phyloP scores from a whole-genome alignment of 495 filamentous ascomycete species.

The Penicillium maclennaniae region DNA sequence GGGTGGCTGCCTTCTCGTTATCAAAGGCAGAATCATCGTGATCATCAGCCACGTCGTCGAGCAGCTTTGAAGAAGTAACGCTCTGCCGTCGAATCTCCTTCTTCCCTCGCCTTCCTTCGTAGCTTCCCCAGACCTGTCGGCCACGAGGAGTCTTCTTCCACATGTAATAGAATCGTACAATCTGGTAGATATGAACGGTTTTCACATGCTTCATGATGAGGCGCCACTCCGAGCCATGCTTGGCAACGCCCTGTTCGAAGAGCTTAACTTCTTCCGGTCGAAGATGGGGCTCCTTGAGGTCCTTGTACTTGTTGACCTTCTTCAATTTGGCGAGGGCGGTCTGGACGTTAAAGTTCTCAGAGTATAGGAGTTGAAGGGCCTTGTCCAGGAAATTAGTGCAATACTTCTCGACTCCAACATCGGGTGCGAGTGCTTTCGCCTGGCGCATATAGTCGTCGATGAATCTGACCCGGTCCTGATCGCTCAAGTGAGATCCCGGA shows the following conservation, averaged over 20 bases:
- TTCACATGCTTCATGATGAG: constrained; percentile 75
- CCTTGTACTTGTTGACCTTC: constrained; percentile 62
- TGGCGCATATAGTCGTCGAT: constrained; percentile 73
- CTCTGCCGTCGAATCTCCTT: constrained; percentile 67
- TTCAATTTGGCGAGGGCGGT: constrained; percentile 70
- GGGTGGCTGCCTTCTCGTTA: constrained; percentile 71
- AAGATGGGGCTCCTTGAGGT: constrained; percentile 82
- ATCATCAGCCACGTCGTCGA: constrained; percentile 90
- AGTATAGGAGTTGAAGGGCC: constrained; percentile 69
- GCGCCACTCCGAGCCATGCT: constrained; percentile 87
- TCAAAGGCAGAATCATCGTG: constrained; percentile 97
- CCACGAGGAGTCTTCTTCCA: constrained; percentile 96
- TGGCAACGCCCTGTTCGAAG: constrained; percentile 89
- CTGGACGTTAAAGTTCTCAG: constrained; percentile 64
- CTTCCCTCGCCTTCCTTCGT: constrained; percentile 79
- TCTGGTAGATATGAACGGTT: constrained; percentile 67
- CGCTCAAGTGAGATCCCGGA: constrained; percentile 34
- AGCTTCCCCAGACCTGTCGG: constrained; percentile 83
- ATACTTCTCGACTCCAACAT: constrained; percentile 60
- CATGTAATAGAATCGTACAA: constrained; percentile 91
- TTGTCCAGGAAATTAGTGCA: constrained; percentile 89
- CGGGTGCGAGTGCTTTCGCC: constrained; percentile 56
- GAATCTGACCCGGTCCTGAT: constrained; percentile 45
- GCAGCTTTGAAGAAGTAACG: constrained; percentile 58
- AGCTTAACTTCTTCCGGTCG: constrained; percentile 73